These are phyloP conservation scores for Phialophora macrospora DNA, from an alignment of 2,329 filamentous ascomycete species.

Conservation along the genomic window DNA sequence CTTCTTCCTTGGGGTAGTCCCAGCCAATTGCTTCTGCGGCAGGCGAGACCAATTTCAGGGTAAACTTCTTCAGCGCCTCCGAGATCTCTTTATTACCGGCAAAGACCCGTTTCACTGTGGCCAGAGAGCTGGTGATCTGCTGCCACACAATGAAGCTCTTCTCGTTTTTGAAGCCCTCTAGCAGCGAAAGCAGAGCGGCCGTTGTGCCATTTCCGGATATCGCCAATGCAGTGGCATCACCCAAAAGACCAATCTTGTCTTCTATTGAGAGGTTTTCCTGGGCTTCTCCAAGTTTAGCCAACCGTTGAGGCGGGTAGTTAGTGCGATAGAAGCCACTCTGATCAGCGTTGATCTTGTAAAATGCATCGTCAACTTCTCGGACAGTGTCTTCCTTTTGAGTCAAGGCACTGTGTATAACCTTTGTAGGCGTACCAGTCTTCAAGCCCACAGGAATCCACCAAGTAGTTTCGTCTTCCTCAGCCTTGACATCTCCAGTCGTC, in stretches of 20 bases:
- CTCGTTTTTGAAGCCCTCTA: constrained; percentile 83
- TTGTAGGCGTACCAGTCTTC: constrained; percentile 71
- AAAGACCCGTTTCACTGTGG: constrained; percentile 82
- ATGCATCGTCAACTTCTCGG: constrained; percentile 68
- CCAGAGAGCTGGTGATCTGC: constrained; percentile 78
- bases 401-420: constrained; percentile 69
- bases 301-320: constrained; percentile 84
- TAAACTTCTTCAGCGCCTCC: constrained; percentile 74
- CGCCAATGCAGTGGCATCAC: constrained; percentile 86
- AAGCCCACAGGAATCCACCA: constrained; percentile 96
- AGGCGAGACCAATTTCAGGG: constrained; percentile 73
- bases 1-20: constrained; percentile 77
- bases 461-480: constrained; percentile 85
- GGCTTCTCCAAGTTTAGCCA: constrained; percentile 78
- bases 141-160: constrained; percentile 87
- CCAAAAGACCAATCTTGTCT: constrained; percentile 91
- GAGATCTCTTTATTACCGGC: constrained; percentile 73
- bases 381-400: constrained; percentile 78
- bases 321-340: constrained; percentile 90
- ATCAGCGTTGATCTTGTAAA: constrained; percentile 93
- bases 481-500: constrained; percentile 85
- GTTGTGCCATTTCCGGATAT: constrained; percentile 85
- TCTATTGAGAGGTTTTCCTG: constrained; percentile 76
- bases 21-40: constrained; percentile 82
- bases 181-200: constrained; percentile 77